Evolutionary conservation across 257 asterid genomes (phyloP).

Genomic region (Solanum tacnaense): DNA sequence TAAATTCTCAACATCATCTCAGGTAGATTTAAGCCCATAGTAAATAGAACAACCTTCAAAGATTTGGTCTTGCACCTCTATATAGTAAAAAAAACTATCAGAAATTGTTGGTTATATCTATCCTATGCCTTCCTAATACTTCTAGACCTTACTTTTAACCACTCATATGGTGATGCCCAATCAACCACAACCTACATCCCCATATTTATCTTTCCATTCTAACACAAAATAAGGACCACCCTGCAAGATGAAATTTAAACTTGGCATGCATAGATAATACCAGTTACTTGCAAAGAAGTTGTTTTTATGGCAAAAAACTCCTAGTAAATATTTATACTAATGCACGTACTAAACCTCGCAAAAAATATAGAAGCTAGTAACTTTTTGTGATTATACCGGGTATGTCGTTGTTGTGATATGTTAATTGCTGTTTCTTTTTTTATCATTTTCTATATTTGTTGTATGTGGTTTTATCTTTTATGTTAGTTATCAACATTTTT

Average conservation of each 20-base stretch:
- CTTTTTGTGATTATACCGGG: background rate
- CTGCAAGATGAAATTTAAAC: background rate
- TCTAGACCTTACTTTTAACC: background rate
- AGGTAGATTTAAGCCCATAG: background rate
- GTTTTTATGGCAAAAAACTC: background rate
- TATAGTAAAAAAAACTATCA: background rate
- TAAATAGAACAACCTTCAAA: background rate
- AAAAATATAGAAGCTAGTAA: background rate
- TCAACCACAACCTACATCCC: background rate
- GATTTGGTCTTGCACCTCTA: background rate
- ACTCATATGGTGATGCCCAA: background rate
- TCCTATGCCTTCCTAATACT: background rate
- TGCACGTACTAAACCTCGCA: background rate
- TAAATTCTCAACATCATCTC: background rate
- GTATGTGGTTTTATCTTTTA: background rate
- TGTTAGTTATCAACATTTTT: background rate
- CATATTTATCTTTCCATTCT: background rate
- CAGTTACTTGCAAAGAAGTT: background rate
- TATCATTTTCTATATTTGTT: background rate
- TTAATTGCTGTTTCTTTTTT: background rate
- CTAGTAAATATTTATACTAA: background rate
- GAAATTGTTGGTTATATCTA: background rate
- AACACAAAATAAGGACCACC: background rate
- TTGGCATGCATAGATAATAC: background rate
- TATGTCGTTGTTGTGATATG: background rate